Evolutionary conservation across 768 basidiomycete species (phyloP), one percentile per base, ranked within the genome.

Genomic region (Mycena vulgaris): DNA sequence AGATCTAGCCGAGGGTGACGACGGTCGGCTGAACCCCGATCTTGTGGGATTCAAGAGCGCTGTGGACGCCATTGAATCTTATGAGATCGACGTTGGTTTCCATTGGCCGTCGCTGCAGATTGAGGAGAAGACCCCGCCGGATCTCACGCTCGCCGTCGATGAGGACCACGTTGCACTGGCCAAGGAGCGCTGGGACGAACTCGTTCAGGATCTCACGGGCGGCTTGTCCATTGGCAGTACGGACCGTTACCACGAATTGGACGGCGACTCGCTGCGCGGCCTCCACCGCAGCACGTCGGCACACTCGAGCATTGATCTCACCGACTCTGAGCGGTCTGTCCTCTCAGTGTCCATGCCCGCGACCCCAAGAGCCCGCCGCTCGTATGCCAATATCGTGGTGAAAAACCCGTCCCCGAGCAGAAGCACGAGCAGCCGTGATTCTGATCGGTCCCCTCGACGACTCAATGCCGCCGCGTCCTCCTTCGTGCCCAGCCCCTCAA

Each of bases 261-360:
- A 72, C 63, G 76, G 76, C 19, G 73, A 74, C 19, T 73, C 70
- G 40, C 59, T 57, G 33, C 48, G 53, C 23, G 69, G 64, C 28
- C 33, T 81, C 40, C 78, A 80, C 56, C 78, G 80, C 58, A 81
- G 79, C 63, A 80, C 80, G 5, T 81, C 81, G 19, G 79, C 80
- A 21, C 75, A 81, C 56, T 83, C 83, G n/a, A 83, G 80, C 66
- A 74, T 84, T 52, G 85, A 86, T 75, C 80, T 84, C 48, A 84
- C 83, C 14, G 84, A 84, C 63, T 83, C 83, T 11, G 82, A 83
- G 55, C 75, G 78, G 59, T 88, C 86, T 3, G 80, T 84, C 39
- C 81, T 83, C 49, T 88, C 86, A 2, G 79, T 83, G 57, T 82
- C 84, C 8, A 81, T 81, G 69, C 88, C 88, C n/a, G 82, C 83